These are phyloP conservation scores for Eucalyptus erythrocorys DNA, from an alignment of 345 rosid species.

Conservation along the genomic window DNA sequence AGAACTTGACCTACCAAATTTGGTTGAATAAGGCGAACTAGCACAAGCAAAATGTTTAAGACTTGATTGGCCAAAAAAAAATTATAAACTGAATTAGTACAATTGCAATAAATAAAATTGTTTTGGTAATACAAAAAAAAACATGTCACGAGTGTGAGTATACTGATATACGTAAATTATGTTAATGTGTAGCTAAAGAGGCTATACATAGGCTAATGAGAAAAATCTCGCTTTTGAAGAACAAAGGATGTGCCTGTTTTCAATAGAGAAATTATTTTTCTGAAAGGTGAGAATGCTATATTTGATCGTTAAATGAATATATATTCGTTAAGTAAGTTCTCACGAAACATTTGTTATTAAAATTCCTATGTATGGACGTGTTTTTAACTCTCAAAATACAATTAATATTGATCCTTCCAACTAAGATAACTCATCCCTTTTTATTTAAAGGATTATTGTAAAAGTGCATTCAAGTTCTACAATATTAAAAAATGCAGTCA, in stretches of 20 bases:
- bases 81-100: too few species aligned
- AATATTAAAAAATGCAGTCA: fast-evolving
- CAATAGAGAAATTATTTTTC: neutral
- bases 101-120: fast-evolving
- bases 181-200: neutral
- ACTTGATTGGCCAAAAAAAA: neutral
- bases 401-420: neutral
- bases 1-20: fast-evolving
- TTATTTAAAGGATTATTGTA: fast-evolving
- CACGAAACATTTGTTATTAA: neutral
- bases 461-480: neutral
- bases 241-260: neutral
- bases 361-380: neutral
- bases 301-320: neutral
- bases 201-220: neutral
- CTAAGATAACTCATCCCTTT: neutral
- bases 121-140: neutral
- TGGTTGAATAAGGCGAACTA: too few species aligned
- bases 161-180: too few species aligned
- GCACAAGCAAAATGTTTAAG: neutral
- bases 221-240: too few species aligned
- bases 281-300: neutral
- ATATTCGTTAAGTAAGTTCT: neutral
- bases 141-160: neutral
- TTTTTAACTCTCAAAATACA: neutral